phyloP scores from a whole-genome alignment of 768 basidiomycete species.

The Suillus bovinus region DNA sequence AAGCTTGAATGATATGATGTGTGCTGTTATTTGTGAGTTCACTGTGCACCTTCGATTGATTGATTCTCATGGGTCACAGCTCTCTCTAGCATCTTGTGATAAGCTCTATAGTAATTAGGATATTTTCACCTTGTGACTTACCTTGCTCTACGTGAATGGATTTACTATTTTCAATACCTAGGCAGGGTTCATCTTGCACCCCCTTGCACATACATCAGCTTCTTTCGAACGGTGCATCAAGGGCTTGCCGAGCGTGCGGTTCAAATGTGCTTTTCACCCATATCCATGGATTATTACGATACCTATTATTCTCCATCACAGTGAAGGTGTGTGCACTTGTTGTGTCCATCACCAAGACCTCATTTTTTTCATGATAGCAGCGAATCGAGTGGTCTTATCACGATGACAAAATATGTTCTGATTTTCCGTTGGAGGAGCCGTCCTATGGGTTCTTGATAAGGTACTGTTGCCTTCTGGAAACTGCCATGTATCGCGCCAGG shows the following conservation, averaged over 20 bases:
- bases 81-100: background rate
- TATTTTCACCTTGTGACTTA: background rate
- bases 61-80: background rate
- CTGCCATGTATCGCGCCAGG: background rate
- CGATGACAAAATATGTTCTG: background rate
- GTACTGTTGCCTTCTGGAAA: background rate
- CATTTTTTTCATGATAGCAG: background rate
- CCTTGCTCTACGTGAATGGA: background rate
- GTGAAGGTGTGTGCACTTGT: background rate
- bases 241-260: background rate
- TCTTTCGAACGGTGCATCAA: background rate
- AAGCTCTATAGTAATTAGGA: background rate
- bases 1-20: conserved; percentile 69
- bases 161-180: background rate
- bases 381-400: background rate
- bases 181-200: background rate
- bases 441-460: background rate
- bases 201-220: background rate
- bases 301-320: background rate
- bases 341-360: background rate
- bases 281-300: background rate
- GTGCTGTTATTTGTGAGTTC: background rate
- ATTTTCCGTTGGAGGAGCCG: background rate
- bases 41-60: background rate
- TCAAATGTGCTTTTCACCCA: background rate